Evolutionary conservation across 306 rosid genomes (phyloP), one percentile per base, ranked within the genome.

Genomic region (Pterocarpus macrocarpus): DNA sequence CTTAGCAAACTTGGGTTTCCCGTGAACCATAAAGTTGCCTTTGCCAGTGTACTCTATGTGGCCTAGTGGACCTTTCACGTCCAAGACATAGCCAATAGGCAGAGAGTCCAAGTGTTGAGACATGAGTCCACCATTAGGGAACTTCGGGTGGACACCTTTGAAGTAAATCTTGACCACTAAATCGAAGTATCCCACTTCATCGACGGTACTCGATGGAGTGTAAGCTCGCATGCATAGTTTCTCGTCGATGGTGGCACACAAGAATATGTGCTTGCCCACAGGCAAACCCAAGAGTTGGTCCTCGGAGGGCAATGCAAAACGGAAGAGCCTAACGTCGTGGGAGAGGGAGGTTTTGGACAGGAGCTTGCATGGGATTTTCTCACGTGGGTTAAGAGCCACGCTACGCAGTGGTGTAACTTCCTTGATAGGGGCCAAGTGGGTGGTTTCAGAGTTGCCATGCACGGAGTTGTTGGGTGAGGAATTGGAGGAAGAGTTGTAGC

Each of bases 171-270:
- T 94, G 2, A 94, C 92, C 17, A 94, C 80, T 15, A 94, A 64
- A 34, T 94, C 98, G 5, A 92, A 92, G 44, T 83, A 88, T 0
- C 98, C 97, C 2, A 87, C 86, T 68, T 85, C 91, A 34, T 92
- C 94, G 0, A 85, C 65, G 50, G 73, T 35, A 71, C 87, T 92
- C 0, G 90, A 76, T 4, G 98, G 98, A 11, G 98, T 94, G 78
- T 92, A 94, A 55, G 97, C 98, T 65, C 98, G 85, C 91, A 94
- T 91, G 89, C 98, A 94, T 0, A 94, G 82, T 86, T 94, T 92
- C 0, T 71, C 85, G 15, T 88, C 85, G 8, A 92, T 78, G 22
- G 41, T 81, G 33, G 92, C 94, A 8, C 94, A 91, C n/a, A 92
- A 1, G 62, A 88, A 94, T 8, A 94, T 66, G 84, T 92, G 98